A percentile compares a stretch with the other conserved stretches of the same genome.
Conservation (phyloP, 495 filamentous ascomycete species). For the Jackrogersella multiformis region DNA sequence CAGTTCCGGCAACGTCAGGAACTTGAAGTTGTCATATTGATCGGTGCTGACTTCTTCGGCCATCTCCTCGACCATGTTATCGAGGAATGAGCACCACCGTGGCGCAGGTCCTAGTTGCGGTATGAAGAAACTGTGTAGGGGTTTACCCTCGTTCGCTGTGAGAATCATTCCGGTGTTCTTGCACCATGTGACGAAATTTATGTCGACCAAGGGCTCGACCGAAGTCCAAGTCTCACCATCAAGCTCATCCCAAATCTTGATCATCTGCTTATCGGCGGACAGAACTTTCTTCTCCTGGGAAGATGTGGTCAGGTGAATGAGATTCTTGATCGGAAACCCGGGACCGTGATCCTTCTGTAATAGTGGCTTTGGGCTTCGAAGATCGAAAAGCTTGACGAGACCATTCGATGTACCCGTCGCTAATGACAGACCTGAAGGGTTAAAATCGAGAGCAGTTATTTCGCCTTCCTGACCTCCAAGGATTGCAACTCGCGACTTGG, state of each 20-base stretch:
- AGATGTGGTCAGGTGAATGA: slow-evolving; percentile 84
- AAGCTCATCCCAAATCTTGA: slow-evolving; percentile 92
- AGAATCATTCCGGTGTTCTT: slow-evolving; percentile 86
- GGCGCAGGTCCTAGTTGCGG: slow-evolving; percentile 85
- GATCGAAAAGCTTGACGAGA: slow-evolving; percentile 90
- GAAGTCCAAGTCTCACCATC: slow-evolving; percentile 90
- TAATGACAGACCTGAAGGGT: slow-evolving; percentile 82
- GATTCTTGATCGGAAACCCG: slow-evolving; percentile 85
- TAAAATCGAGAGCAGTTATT: slow-evolving; percentile 88
- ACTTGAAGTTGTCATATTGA: slow-evolving; percentile 98
- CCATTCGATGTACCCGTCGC: slow-evolving; percentile 90
- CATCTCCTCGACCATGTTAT: slow-evolving; percentile 98
- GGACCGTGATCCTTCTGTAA: slow-evolving; percentile 96
- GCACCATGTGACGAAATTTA: slow-evolving; percentile 90
- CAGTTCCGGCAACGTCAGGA: slow-evolving; percentile 87
- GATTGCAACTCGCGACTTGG: slow-evolving; percentile 80
- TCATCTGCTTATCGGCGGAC: slow-evolving; percentile 91
- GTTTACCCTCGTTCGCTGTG: slow-evolving; percentile 93
- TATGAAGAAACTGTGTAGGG: slow-evolving; percentile 95
- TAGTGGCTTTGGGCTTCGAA: slow-evolving; percentile 85
- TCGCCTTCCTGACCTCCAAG: slow-evolving; percentile 72
- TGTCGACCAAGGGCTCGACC: slow-evolving; percentile 91
- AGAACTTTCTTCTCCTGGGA: slow-evolving; percentile 87
- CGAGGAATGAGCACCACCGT: slow-evolving; percentile 94
- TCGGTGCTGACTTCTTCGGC: slow-evolving; percentile 76